Evolutionary conservation across 2,329 filamentous ascomycete genomes (phyloP).

Genomic region (Talaromyces sp.): DNA sequence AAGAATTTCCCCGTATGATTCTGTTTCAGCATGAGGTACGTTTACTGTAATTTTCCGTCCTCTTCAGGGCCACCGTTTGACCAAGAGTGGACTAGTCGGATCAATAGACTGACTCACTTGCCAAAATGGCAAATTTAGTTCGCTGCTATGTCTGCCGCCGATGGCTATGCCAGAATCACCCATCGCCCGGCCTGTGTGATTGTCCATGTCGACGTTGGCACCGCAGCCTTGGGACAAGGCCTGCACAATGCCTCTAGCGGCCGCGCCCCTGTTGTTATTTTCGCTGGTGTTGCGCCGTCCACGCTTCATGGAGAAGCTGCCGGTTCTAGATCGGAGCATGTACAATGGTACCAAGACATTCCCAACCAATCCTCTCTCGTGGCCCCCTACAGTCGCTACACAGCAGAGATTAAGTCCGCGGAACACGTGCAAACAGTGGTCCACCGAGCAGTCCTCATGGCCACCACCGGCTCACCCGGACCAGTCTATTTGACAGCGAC

Average conservation of each 20-base stretch:
- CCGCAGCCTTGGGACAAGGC: slow-evolving; percentile 70
- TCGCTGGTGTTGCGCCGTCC: slow-evolving; percentile 70
- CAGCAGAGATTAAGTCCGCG: slow-evolving; percentile 75
- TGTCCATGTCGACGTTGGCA: slow-evolving; percentile 75
- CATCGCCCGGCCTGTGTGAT: slow-evolving; percentile 54
- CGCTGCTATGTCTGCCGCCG: slow-evolving; percentile 21
- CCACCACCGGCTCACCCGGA: slow-evolving; percentile 68
- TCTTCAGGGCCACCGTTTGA: neutral
- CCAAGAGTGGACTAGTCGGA: neutral
- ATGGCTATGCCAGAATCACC: slow-evolving; percentile 20
- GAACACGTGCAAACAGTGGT: slow-evolving; percentile 83
- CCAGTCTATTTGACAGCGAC: slow-evolving; percentile 76
- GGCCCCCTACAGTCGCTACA: slow-evolving; percentile 77
- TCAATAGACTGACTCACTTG: neutral
- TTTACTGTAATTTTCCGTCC: neutral
- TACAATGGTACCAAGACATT: slow-evolving; percentile 79
- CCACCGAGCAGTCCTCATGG: slow-evolving; percentile 75
- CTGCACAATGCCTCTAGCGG: slow-evolving; percentile 73
- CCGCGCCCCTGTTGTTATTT: slow-evolving; percentile 68
- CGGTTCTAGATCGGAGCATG: slow-evolving; percentile 71
- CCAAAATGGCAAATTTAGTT: slow-evolving; percentile 15
- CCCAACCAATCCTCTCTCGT: slow-evolving; percentile 75
- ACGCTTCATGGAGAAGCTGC: slow-evolving; percentile 70
- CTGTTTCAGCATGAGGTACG: slow-evolving; percentile 21
- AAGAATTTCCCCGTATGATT: slow-evolving; percentile 20